Evolutionary conservation across 768 basidiomycete species (phyloP), one percentile per base, ranked within the genome.

Genomic region (Boletus subcaerulescens): DNA sequence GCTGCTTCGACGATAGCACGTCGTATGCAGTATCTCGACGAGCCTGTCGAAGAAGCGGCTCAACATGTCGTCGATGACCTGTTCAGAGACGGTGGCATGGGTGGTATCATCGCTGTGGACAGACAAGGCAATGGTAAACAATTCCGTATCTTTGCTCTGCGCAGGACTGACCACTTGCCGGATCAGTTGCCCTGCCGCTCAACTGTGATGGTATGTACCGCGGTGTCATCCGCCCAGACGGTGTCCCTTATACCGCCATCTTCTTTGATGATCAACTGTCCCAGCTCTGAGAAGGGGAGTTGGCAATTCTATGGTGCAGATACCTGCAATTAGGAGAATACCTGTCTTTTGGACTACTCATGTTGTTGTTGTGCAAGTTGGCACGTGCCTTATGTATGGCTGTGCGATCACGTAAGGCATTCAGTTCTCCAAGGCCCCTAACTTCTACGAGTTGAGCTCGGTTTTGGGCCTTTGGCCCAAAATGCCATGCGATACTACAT

Each of bases 161-260:
- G 11, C 11, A 44, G 17, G 52, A 43, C 32, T 59, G 29, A 55
- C 18, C 13, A 15, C 3, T 40, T 4, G 11, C 43, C 38, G 31
- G 29, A 38, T 39, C 58, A 90, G 89, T 91, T 42, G 74, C 87
- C 1, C 80, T 88, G 74, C 82, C 87, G 7, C 66, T 92, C 57
- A 92, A 91, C 66, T 88, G 84, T 61, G 73, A 78, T 18, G 88
- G 91, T 9, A 93, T 93, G 91, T 92, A 91, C 65, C 80, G 91
- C 29, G 91, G 91, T 7, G 76, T 91, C 15, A 83, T 91, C 33
- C 73, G 78, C 42, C 73, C 77, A 58, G 87, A 92, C 55, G 91
- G 89, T 11, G 66, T 83, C 9, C 78, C 88, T 0, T 81, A 81
- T 69, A 88, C 86, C 0, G 91, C 89, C 12, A 89, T 92, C 49